These are phyloP conservation scores for Candida qinlingensis DNA, from an alignment of 805 yeast species.

Conservation along the genomic window DNA sequence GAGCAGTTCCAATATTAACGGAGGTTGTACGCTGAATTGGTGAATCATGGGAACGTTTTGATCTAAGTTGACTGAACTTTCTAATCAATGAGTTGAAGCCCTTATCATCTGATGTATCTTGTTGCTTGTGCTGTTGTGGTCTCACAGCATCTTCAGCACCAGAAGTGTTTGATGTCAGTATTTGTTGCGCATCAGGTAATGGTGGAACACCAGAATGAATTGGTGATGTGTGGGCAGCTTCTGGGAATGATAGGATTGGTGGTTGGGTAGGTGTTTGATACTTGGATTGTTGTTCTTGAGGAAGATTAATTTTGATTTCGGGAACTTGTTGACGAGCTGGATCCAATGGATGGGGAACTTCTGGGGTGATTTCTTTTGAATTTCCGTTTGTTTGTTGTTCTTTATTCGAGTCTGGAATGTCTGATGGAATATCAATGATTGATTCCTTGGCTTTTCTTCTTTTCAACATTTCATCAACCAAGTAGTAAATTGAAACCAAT, in stretches of 20 bases:
- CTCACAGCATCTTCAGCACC: slow-evolving; percentile 29
- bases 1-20: slow-evolving; percentile 1
- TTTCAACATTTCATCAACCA: slow-evolving; percentile 78
- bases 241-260: slow-evolving; percentile 41
- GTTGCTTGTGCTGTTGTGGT: slow-evolving; percentile 32
- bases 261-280: slow-evolving; percentile 32
- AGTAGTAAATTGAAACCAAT: slow-evolving; percentile 74
- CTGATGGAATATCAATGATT: slow-evolving; percentile 26
- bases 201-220: slow-evolving; percentile 38
- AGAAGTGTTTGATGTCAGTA: slow-evolving; percentile 37
- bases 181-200: slow-evolving; percentile 34
- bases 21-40: slow-evolving; percentile 7
- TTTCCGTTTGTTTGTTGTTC: slow-evolving; percentile 10
- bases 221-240: slow-evolving; percentile 47
- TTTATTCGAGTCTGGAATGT: slow-evolving; percentile 15
- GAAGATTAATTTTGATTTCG: not conserved
- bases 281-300: not conserved
- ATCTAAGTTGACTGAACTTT: slow-evolving; percentile 25
- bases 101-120: slow-evolving; percentile 27
- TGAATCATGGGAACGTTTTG: slow-evolving; percentile 7
- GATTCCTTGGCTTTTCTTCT: slow-evolving; percentile 59
- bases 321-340: not conserved
- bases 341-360: slow-evolving; percentile 4
- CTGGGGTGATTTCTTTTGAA: not conserved
- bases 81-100: slow-evolving; percentile 26